A percentile compares a stretch with the other conserved stretches of the same genome.
These are phyloP conservation scores for Boletellus ananiceps DNA, from an alignment of 768 basidiomycete genomes.

Conservation along the genomic window DNA sequence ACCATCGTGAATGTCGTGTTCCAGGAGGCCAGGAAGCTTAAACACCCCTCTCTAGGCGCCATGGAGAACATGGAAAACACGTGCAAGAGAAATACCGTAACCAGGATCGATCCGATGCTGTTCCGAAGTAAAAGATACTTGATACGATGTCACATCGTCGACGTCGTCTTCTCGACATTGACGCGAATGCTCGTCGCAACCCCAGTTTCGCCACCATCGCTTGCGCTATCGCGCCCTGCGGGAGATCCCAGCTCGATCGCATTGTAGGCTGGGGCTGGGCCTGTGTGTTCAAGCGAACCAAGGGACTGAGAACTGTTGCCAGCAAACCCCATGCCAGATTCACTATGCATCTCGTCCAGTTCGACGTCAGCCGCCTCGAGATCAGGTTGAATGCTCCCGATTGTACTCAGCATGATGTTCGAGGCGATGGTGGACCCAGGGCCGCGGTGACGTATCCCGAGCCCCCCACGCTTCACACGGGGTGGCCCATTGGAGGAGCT, in stretches of 20 bases:
- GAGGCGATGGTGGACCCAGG: conserved; percentile 53
- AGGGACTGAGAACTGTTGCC: conserved; percentile 37
- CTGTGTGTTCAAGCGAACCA: conserved; percentile 30
- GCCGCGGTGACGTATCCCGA: conserved; percentile 47
- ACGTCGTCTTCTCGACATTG: conserved; percentile 57
- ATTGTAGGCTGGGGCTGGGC: conserved; percentile 49
- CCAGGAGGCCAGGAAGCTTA: conserved; percentile 17
- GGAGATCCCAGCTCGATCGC: conserved; percentile 38
- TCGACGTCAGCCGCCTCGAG: conserved; percentile 52
- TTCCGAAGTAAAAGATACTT: conserved; percentile 17
- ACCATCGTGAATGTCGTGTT: conserved; percentile 14
- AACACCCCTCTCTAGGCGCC: conserved; percentile 8
- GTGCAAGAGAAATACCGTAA: conserved; percentile 22
- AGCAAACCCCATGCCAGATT: conserved; percentile 49
- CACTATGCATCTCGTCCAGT: conserved; percentile 50
- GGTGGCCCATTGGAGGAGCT: conserved; percentile 21
- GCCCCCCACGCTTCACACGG: conserved; percentile 29
- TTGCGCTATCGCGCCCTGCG: conserved; percentile 13
- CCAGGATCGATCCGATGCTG: conserved; percentile 25
- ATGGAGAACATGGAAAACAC: conserved; percentile 7
- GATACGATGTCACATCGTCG: conserved; percentile 37
- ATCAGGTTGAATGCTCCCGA: conserved; percentile 55
- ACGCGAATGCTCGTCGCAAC: conserved; percentile 46
- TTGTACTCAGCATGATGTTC: conserved; percentile 58
- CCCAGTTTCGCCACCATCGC: conserved; percentile 21